Base-by-base conservation (phyloP, 345 rosid genomes). In the Brassica cretica region DNA sequence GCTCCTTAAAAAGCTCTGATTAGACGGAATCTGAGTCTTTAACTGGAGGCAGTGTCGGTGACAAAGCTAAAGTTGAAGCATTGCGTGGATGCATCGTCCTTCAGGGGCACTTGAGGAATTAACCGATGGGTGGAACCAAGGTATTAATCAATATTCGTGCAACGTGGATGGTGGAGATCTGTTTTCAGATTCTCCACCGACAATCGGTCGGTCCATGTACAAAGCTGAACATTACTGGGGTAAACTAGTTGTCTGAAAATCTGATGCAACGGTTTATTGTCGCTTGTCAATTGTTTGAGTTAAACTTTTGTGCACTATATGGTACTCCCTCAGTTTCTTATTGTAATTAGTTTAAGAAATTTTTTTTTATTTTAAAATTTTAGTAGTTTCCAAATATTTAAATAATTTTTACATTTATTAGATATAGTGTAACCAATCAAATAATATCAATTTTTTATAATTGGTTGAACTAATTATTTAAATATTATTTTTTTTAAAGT, bases 171-270 rank as follows among this genome's bases (percentile, higher is more conserved):
- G 71, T 59, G n/a, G 8, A 69, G 75, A 58, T 80, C 21, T 64
- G 41, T 55, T 41, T 53, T 14, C 29, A 63, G 71, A 70, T 64
- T 74, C 71, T 70, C 82, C 82, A 80, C 82, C 79, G 82, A 80
- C 82, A 74, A 80, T 62, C 76, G 70, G 70, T 73, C 78, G 74
- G 64, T 60, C 46, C 65, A 19, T 59, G 29, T 64, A 58, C 25
- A 55, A 68, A 49, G 71, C 25, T 71, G 59, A 24, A 37, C 35
- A 11, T 62, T 33, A 27, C 62, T 25, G 41, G 41, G 44, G 51
- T 59, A 1, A 69, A 76, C 53, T 30, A 61, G 69, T 51, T 63
- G 58, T 41, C 15, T 67, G 61, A 75, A 75, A 19, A 7, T 70
- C 80, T 25, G 58, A 77, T 74, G 64, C 75, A 51, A 71, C 70